These are phyloP conservation scores for Escallonia rubra DNA, from an alignment of 129 eudicot species.

Conservation along the genomic window DNA sequence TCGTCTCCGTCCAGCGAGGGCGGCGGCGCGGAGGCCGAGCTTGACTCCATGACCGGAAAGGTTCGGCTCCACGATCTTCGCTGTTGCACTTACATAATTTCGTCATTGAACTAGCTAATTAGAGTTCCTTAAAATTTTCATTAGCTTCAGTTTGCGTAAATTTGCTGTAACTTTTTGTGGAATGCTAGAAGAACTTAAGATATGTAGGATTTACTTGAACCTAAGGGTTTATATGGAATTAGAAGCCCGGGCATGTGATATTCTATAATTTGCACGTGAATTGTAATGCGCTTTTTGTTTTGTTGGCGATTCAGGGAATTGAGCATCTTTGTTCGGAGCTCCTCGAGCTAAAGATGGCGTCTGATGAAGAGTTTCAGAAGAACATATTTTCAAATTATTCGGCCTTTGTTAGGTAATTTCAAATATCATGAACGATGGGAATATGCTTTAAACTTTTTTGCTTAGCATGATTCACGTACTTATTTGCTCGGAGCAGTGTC, in stretches of 20 bases:
- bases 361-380: constrained; percentile 66
- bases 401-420: constrained; percentile 54
- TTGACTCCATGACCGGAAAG: constrained; percentile 81
- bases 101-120: too few species aligned
- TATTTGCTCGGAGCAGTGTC: too few species aligned
- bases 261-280: too few species aligned
- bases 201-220: too few species aligned
- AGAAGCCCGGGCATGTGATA: too few species aligned
- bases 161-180: too few species aligned
- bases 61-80: constrained; percentile 10
- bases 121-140: too few species aligned
- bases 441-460: neutral
- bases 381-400: constrained; percentile 50
- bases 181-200: too few species aligned
- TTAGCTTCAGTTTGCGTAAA: too few species aligned
- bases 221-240: too few species aligned
- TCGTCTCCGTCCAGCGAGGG: constrained; percentile 42
- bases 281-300: neutral
- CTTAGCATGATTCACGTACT: too few species aligned
- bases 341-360: constrained; percentile 62
- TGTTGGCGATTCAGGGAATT: constrained; percentile 48
- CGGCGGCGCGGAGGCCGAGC: constrained; percentile 43
- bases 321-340: constrained; percentile 68
- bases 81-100: too few species aligned
- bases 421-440: neutral